Conservation (phyloP, 192 early-diverging fungal species). For the Umbelopsis sp. region DNA sequence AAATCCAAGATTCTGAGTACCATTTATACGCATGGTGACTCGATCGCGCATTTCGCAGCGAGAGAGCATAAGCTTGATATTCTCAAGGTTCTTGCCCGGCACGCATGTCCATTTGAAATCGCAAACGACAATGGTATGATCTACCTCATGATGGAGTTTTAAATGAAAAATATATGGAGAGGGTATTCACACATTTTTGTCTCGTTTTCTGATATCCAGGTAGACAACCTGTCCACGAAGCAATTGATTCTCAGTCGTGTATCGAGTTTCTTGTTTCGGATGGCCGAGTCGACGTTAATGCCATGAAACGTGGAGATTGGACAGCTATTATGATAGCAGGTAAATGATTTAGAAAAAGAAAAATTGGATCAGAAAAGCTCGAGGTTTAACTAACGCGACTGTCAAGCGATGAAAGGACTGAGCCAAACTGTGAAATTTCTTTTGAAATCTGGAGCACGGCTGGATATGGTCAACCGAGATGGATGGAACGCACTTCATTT, state of each 20-base stretch:
- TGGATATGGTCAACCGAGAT: constrained; percentile 38
- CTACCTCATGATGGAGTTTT: neutral
- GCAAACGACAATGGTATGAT: constrained; percentile 43
- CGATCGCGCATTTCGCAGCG: constrained; percentile 47
- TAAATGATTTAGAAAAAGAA: constrained; percentile 4
- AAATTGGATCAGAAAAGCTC: neutral
- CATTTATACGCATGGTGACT: constrained; percentile 35
- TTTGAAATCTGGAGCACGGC: constrained; percentile 22
- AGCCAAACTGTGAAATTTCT: constrained; percentile 32
- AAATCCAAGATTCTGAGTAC: neutral
- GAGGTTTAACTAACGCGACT: neutral
- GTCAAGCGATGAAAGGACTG: constrained; percentile 39
- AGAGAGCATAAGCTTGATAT: constrained; percentile 21
- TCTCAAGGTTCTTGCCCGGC: constrained; percentile 22
- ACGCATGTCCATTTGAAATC: constrained; percentile 25
- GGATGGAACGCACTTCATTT: constrained; percentile 46
- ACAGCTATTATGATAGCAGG: constrained; percentile 46
- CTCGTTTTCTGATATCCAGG: constrained; percentile 16
- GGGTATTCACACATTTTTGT: neutral
- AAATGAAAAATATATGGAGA: neutral
- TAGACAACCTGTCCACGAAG: constrained; percentile 43
- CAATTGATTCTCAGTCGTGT: constrained; percentile 34
- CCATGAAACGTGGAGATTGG: constrained; percentile 49
- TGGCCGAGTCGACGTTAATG: constrained; percentile 40
- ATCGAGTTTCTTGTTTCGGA: constrained; percentile 27